Conservation (phyloP, 2,329 filamentous ascomycete genomes). For the Pseudogymnoascus sp. region DNA sequence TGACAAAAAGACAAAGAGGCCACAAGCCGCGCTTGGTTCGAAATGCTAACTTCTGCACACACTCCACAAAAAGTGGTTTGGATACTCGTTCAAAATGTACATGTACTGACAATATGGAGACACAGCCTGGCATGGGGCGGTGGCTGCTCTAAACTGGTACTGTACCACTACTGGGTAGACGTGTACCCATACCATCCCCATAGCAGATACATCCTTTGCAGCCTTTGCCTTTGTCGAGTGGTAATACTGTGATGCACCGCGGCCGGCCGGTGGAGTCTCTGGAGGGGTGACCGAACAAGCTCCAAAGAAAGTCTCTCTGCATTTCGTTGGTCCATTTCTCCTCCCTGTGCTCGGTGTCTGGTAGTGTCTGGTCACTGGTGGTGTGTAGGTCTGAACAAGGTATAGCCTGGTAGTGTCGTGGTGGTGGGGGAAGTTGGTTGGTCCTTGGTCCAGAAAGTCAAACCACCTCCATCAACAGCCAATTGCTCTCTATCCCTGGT, state of each 20-base stretch:
- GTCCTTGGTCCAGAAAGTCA: background rate
- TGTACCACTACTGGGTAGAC: background rate
- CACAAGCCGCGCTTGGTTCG: background rate
- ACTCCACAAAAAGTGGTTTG: conserved; percentile 1
- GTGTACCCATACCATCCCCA: background rate
- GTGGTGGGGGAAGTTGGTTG: conserved; percentile 7
- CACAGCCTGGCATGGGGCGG: background rate
- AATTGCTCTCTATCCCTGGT: background rate
- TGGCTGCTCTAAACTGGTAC: background rate
- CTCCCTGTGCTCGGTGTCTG: background rate
- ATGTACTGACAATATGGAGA: background rate
- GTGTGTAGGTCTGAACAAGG: conserved; percentile 1
- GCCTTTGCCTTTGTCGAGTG: background rate
- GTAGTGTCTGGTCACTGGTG: background rate
- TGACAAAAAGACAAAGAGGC: background rate
- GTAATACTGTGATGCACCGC: conserved; percentile 5
- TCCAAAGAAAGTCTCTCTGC: background rate
- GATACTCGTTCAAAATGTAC: conserved; percentile 4
- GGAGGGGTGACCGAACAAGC: background rate
- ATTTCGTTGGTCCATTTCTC: background rate
- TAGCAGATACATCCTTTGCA: conserved; percentile 5
- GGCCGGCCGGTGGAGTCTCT: conserved; percentile 2
- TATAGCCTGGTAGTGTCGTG: background rate
- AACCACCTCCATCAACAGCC: background rate
- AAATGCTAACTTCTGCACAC: background rate